These are phyloP conservation scores for Neurospora sp. DNA, from an alignment of 495 filamentous ascomycete species.

Conservation along the genomic window DNA sequence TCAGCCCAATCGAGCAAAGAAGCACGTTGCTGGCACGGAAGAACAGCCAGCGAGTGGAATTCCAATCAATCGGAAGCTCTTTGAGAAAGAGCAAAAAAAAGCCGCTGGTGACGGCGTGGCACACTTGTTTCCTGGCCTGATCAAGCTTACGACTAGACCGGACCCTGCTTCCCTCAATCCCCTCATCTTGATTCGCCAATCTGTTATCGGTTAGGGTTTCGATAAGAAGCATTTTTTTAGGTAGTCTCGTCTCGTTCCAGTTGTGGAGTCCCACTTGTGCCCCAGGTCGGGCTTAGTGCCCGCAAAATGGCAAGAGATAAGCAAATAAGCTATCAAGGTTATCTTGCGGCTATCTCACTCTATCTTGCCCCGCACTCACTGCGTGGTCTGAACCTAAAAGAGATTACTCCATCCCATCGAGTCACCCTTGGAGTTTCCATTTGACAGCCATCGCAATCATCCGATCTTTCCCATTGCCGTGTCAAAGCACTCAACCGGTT, in stretches of 20 bases:
- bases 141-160: background rate
- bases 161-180: background rate
- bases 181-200: background rate
- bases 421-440: conserved; percentile 4
- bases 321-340: conserved; percentile 7
- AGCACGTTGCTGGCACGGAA: background rate
- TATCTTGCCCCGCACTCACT: conserved; percentile 5
- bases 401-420: conserved; percentile 17
- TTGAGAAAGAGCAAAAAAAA: background rate
- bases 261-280: background rate
- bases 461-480: background rate
- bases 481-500: background rate
- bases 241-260: background rate
- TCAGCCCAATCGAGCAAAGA: background rate
- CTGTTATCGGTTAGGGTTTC: background rate
- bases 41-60: background rate
- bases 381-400: conserved; percentile 1
- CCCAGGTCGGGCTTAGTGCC: background rate
- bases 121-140: background rate
- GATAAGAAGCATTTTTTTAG: background rate
- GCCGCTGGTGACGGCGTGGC: background rate
- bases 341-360: background rate
- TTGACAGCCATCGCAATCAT: background rate
- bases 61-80: background rate
- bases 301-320: background rate